Evolutionary conservation across 306 rosid genomes (phyloP).

Genomic region (Cicer yamashitae): DNA sequence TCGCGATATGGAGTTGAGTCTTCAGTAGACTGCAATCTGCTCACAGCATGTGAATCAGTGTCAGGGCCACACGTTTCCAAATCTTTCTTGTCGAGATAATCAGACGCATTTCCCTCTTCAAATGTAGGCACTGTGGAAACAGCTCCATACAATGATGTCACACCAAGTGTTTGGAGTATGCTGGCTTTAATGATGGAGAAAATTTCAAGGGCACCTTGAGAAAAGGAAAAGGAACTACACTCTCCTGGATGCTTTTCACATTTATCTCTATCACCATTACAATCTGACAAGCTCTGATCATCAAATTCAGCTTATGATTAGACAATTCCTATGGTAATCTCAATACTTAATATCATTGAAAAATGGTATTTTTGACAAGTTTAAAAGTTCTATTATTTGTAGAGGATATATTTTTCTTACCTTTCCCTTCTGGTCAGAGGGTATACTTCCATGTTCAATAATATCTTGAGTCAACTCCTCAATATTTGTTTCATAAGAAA

Average conservation of each 20-base stretch:
- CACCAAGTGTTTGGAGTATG: conserved; percentile 64
- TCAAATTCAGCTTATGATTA: conserved; percentile 37
- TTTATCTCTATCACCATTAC: conserved; percentile 44
- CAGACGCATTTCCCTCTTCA: conserved; percentile 59
- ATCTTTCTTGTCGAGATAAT: conserved; percentile 51
- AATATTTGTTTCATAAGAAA: conserved; percentile 56
- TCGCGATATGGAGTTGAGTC: conserved; percentile 48
- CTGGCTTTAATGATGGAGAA: conserved; percentile 64
- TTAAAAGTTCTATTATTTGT: conserved; percentile 9
- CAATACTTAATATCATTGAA: conserved; percentile 25
- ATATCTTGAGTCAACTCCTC: conserved; percentile 64
- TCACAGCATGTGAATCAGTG: conserved; percentile 47
- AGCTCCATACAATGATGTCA: conserved; percentile 54
- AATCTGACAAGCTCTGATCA: conserved; percentile 61
- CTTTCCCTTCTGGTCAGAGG: conserved; percentile 58
- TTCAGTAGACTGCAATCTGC: conserved; percentile 46
- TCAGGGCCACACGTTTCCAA: conserved; percentile 53
- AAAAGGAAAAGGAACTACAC: conserved; percentile 63
- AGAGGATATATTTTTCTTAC: conserved; percentile 50
- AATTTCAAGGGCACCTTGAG: conserved; percentile 76
- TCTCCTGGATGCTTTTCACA: conserved; percentile 58
- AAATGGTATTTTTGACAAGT: conserved; percentile 7
- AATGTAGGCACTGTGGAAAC: conserved; percentile 53
- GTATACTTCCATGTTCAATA: conserved; percentile 52
- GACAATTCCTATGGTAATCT: conserved; percentile 37